Base-by-base conservation (phyloP, 2,329 filamentous ascomycete species). In the Penicillium verrucosum region DNA sequence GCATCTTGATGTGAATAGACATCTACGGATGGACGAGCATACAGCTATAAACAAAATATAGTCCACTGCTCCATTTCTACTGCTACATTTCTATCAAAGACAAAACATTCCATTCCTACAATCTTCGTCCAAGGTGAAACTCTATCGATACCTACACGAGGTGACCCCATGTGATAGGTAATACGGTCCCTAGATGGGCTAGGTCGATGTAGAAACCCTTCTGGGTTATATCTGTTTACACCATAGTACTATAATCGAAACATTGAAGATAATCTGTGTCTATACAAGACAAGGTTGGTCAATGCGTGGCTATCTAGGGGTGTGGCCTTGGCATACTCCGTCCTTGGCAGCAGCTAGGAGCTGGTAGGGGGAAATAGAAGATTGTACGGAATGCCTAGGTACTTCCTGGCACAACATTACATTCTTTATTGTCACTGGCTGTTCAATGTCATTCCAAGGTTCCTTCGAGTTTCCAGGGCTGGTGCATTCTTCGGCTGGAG, bases 61-160 rank as follows among this genome's bases (percentile, higher is more conserved):
- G 16, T 3, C 36, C 25, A 23, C 18, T 18, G 14, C 40, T 27
- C 18, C 51, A 54, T 54, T 36, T 37, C 38, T 30, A 36, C 12
- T 30, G 4, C 29, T 32, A 32, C 30, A 32, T 32, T 32, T 14
- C 30, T 32, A 21, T n/a, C 14, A 44, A 52, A 56, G 48, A 52
- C 54, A 53, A 32, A 16, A 42, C 54, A 52, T 55, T 55, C 52
- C 32, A 43, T 30, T 37, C 52, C 23, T 45, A 23, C 18, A 16
- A 21, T 21, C 43, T 32, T 32, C 29, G 16, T 10, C 12, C 6
- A 3, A 16, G 12, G 43, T 7, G 18, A 23, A 45, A 45, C 12
- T 21, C 12, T 43, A 23, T 45, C 29, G 11, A 16, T 10, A 1
- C 1, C 4, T 7, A 9, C 7, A 21, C 12, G 1, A 32, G 11